Evolutionary conservation across 176 grass and related monocot species (phyloP), one percentile per base, ranked within the genome.

Genomic region (Cenchrus fungigraminus): DNA sequence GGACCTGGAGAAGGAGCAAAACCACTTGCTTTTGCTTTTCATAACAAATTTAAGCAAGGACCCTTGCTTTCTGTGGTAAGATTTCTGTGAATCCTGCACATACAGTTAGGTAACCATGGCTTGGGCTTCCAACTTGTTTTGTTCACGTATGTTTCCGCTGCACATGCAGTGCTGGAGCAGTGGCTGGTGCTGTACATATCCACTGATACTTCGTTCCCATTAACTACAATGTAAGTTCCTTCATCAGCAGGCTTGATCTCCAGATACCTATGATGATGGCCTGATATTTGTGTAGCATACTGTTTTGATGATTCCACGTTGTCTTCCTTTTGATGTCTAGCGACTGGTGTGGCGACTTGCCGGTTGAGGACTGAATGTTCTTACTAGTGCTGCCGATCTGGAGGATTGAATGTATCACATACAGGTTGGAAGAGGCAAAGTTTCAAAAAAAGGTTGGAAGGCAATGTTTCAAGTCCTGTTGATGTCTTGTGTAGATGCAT

Each of bases 141-240:
- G 65, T 49, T 85, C 79, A 90, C 68, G 76, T 63, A 29, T 79
- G 74, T 11, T 65, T 73, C 31, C 31, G 85, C 65, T 51, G 58
- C 44, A 32, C 20, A 62, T 90, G 84, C 91, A 98, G 96, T 95
- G 96, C 52, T 98, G 96, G 93, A 95, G 91, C 57, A 94, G 87
- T 65, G 93, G 96, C 31, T 91, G 91, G 96, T 98, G 93, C 77
- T 98, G 96, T 83, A 98, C 96, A 62, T 98, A 98, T 75, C 96
- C 93, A 12, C 82, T 98, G 25, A 92, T 98, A 80, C 91, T 95
- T 68, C 93, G 81, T 9, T 87, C 91, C 2, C 77, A 89, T 78
- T 79, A 87, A 79, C 22, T 93, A 60, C 76, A 51, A 43, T 81
- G 87, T 87, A 80, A 77, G 40, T 84, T 52, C 76, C 62, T 77